Percentiles rank a stretch among this genome's conserved stretches.
These are phyloP conservation scores for Protomyces arabidopsidicola DNA, from an alignment of 1,139 yeast species.

Conservation along the genomic window DNA sequence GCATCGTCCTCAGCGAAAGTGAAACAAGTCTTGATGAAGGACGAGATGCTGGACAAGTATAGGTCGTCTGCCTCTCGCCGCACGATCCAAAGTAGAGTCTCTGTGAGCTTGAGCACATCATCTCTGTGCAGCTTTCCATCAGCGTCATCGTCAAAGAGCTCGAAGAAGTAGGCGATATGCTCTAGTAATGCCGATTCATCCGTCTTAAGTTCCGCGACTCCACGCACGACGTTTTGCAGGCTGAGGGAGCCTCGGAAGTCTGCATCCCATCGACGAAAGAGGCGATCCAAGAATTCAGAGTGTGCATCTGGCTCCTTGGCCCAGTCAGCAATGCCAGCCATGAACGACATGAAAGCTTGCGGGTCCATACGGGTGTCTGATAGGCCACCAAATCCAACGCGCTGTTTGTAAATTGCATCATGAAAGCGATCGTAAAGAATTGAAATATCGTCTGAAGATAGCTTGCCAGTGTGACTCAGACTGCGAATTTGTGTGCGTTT, in stretches of 20 bases:
- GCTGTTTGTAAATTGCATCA: constrained; percentile 65
- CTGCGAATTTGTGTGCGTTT: constrained; percentile 87
- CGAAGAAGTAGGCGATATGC: constrained; percentile 71
- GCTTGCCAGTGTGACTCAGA: constrained; percentile 64
- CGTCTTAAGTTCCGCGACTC: constrained; percentile 65
- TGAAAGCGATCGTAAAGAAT: constrained; percentile 81
- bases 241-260: constrained; percentile 54
- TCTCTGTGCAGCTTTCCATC: constrained; percentile 68
- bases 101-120: constrained; percentile 76
- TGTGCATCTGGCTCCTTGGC: constrained; percentile 18
- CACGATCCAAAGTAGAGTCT: constrained; percentile 75
- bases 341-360: constrained; percentile 63
- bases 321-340: constrained; percentile 83
- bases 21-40: constrained; percentile 79
- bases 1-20: constrained; percentile 58
- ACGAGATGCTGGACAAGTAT: constrained; percentile 80
- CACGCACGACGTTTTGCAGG: constrained; percentile 64
- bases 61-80: constrained; percentile 47
- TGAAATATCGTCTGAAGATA: constrained; percentile 56
- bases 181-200: constrained; percentile 64
- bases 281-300: constrained; percentile 54
- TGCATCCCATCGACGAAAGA: constrained; percentile 69
- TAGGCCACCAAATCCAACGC: constrained; percentile 67
- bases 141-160: constrained; percentile 61
- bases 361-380: constrained; percentile 59